A percentile compares a stretch with the other conserved stretches of the same genome.
Conservation (phyloP, 2,329 filamentous ascomycete species). For the Diaporthe sp. region DNA sequence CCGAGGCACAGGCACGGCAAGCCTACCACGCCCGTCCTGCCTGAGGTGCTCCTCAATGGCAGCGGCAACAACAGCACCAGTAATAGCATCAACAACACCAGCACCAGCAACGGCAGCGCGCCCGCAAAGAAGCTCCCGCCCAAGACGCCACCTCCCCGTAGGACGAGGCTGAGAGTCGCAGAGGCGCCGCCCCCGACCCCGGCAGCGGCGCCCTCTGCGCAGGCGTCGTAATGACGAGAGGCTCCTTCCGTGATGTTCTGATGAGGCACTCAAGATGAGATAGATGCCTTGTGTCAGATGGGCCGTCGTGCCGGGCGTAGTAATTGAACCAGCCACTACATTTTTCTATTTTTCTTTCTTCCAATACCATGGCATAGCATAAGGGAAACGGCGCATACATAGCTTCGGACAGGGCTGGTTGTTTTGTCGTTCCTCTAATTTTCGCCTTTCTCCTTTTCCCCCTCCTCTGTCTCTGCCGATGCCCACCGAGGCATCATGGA, state of each 20-base stretch:
- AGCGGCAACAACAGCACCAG: background rate
- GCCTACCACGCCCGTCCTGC: constrained; percentile 50
- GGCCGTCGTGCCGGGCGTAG: background rate
- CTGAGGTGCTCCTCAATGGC: constrained; percentile 32
- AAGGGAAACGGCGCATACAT: constrained; percentile 26
- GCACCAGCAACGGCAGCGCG: background rate
- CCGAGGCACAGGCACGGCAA: constrained; percentile 70
- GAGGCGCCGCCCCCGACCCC: constrained; percentile 34
- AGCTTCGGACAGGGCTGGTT: constrained; percentile 13
- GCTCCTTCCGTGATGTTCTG: background rate
- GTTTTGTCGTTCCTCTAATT: constrained; percentile 2
- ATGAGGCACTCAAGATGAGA: background rate
- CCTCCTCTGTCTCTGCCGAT: background rate
- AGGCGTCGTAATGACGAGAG: constrained; percentile 7
- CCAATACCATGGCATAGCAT: constrained; percentile 31
- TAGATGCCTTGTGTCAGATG: background rate
- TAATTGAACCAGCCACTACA: background rate
- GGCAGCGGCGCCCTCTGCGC: constrained; percentile 9
- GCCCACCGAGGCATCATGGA: background rate
- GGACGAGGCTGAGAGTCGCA: constrained; percentile 38
- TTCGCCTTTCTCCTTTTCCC: too few relatives aligned
- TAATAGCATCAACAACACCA: background rate
- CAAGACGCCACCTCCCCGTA: constrained; percentile 41
- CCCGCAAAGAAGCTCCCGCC: constrained; percentile 40
- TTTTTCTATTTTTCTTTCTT: background rate